Base-by-base conservation (phyloP, 192 early-diverging fungal species). In the Kappamyces sp. region DNA sequence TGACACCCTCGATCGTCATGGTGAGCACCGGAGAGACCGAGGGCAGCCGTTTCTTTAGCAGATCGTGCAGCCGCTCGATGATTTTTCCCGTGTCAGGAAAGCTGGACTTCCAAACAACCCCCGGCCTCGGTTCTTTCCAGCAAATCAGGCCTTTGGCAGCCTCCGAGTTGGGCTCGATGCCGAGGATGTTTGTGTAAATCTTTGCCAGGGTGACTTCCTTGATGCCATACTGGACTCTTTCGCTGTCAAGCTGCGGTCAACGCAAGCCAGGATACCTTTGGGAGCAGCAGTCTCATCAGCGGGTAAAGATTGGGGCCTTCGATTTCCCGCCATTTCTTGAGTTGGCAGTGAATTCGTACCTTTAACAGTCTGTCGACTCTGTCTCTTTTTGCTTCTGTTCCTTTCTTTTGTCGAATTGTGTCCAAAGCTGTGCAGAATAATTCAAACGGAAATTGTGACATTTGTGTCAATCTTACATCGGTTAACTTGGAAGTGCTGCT, bases 141-240 rank as follows among this genome's bases (percentile, higher is more conserved):
- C 87, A 87, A 4, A 87, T 82, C 0, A 94, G 85, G 13, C 85
- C 83, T 38, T 75, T 40, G 34, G 81, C 88, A 40, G 83, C 77
- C 9, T 77, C 69, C 1, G 88, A 89, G 6, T 73, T 73, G 12
- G 46, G 50, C 10, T 66, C 61, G 31, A 91, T 69, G 33, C 82
- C 79, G 40, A 91, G 64, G 15, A 72, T 76, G 34, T 75, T 66
- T 31, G 83, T 74, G 47, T 89, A 90, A 9, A 76, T 47, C 44
- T 79, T 79, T 3, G 85, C 87, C 58, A 90, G 72, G 35, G 69
- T 75, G 50, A 66, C 67, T 40, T 90, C 84, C 60, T 88, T 89
- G 60, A 90, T 68, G 12, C 79, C 74, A 64, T 89, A 87, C 8
- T 68, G 68, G 1, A 72, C 65, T 35, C 87, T 70, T 52, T 87